Base-by-base conservation (phyloP, 2,329 filamentous ascomycete genomes). In the Lachnellula suecica region DNA sequence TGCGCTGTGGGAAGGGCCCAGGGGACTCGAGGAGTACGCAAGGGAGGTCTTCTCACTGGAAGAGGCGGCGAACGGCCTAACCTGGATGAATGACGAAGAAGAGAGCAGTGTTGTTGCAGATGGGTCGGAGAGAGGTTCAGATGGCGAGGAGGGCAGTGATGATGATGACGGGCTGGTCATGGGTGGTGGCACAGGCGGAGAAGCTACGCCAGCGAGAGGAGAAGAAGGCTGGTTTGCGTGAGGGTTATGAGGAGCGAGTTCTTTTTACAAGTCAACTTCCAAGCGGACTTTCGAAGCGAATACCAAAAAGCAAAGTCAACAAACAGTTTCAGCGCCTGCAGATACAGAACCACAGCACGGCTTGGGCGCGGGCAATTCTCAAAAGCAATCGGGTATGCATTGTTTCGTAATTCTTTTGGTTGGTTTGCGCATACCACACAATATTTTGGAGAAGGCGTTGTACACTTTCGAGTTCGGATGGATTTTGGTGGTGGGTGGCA, bases 41-140 rank as follows among this genome's bases (percentile, higher is more conserved):
- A 81, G 89, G 44, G 94, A 97, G 69, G 91, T 95, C 24, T 97
- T 97, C 64, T 90, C 91, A 0, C 80, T 97, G 11, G 94, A 99
- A 70, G 94, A 99, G 72, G 88, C 92, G 62, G 91, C 91, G 27
- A 97, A 97, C 68, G 93, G 93, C 4, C 74, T 94, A 66, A 90
- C 88, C 15, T 99, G 94, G 94, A 97, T 97, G 93, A 67, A 79
- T 40, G 78, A 81, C 4, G 78, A 79, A 10, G 77, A 54, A 9
- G 52, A 67, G 66, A 57, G 66, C 56, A 52, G 62, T 27, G 56
- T 47, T 15, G 50, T 24, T 38, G 57, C 49, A 41, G 53, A 68
- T 58, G 66, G 53, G 9, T 37, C 48, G 5, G 43, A 48, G 4
- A 66, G 61, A 29, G 70, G 68, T 7, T 69, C 70, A 17, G 47